Percentiles rank a stretch among this genome's conserved stretches.
Evolutionary conservation across 2,329 filamentous ascomycete species (phyloP).

Genomic region (Aspergillus pseudotamarii): DNA sequence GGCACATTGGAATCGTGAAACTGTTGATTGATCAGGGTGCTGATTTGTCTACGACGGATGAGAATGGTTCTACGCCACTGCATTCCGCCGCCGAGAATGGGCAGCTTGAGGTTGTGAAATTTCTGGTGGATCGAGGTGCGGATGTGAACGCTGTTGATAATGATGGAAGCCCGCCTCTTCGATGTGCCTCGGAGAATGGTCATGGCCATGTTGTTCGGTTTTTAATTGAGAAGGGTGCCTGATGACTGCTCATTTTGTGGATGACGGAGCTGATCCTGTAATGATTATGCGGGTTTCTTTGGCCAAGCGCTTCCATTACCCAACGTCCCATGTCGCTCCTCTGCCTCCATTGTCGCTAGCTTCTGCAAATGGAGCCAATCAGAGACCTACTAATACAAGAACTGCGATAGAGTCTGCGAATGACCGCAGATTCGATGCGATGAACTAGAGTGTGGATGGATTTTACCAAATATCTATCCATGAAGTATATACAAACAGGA

Average conservation of each 20-base stretch:
- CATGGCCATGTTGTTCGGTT: neutral
- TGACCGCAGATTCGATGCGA: neutral
- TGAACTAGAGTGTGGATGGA: neutral
- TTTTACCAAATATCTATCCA: accelerated
- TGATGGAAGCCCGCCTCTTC: neutral
- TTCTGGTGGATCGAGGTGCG: neutral
- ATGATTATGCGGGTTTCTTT: no score
- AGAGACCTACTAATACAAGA: no score
- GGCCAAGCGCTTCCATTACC: neutral
- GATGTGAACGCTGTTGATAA: neutral
- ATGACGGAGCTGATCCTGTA: no score
- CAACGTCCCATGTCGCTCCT: neutral
- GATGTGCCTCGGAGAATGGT: neutral
- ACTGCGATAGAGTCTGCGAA: no score
- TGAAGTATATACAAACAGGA: neutral
- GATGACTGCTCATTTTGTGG: no score
- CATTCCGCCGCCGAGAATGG: neutral
- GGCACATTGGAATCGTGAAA: neutral
- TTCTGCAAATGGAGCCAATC: no score
- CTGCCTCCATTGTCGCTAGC: neutral
- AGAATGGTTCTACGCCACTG: neutral
- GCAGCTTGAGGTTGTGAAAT: neutral
- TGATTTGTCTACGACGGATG: neutral
- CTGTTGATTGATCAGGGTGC: neutral
- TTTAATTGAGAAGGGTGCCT: neutral